Conservation (phyloP, 345 rosid genomes). For the Erodium maritimum region DNA sequence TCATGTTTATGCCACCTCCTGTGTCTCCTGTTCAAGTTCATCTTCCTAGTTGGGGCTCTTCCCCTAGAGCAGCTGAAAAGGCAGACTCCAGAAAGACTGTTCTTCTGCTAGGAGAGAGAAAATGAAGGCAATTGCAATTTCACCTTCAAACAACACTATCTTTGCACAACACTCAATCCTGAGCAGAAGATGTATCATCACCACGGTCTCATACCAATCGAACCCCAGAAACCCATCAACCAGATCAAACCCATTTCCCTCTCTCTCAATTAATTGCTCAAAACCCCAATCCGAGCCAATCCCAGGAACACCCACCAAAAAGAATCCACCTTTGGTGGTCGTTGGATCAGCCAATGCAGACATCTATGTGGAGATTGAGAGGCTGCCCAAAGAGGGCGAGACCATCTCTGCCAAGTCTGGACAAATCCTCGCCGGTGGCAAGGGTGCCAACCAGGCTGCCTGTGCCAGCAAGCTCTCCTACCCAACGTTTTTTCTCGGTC, state of each 20-base stretch:
- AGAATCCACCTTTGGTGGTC: slow-evolving; percentile 52
- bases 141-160: neutral
- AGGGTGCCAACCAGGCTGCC: slow-evolving; percentile 94
- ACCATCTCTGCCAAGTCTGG: slow-evolving; percentile 70
- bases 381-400: slow-evolving; percentile 66
- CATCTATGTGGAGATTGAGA: slow-evolving; percentile 71
- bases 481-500: slow-evolving; percentile 78
- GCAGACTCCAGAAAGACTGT: no score
- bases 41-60: no score
- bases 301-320: neutral
- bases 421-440: slow-evolving; percentile 84
- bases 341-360: slow-evolving; percentile 96
- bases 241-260: neutral
- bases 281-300: neutral
- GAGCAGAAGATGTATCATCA: neutral
- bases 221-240: neutral
- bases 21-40: no score
- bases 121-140: neutral
- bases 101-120: no score
- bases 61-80: no score
- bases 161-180: neutral
- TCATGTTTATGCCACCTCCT: no score
- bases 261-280: neutral
- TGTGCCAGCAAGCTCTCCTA: slow-evolving; percentile 63
- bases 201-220: neutral